Percentiles rank a stretch among this genome's conserved stretches.
Conservation (phyloP, 1,139 yeast species). For the Debaryomycetaceae sp. region DNA sequence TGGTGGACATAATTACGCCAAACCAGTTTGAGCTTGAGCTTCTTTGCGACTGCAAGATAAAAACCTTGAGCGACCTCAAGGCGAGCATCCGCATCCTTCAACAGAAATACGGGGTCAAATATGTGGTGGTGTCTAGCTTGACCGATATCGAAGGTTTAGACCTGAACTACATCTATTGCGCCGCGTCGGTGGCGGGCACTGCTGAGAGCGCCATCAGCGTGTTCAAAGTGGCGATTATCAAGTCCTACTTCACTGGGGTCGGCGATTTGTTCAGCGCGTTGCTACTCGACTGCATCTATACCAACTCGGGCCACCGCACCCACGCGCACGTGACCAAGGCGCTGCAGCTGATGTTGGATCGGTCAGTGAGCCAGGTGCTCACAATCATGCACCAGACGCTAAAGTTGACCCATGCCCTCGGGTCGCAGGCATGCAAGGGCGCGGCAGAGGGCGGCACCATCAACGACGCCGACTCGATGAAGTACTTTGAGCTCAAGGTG, state of each 20-base stretch:
- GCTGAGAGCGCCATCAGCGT: conserved; percentile 13
- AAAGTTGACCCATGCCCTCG: conserved; percentile 32
- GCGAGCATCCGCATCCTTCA: conserved; percentile 50
- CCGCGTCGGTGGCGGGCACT: conserved; percentile 38
- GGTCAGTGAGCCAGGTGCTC: conserved; percentile 46
- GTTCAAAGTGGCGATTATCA: conserved; percentile 51
- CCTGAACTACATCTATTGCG: conserved; percentile 40
- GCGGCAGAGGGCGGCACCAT: conserved; percentile 22
- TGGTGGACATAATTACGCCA: conserved; percentile 75
- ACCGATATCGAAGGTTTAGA: conserved; percentile 11
- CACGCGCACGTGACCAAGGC: conserved; percentile 1
- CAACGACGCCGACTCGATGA: conserved; percentile 35
- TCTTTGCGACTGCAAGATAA: conserved; percentile 51
- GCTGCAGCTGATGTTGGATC: conserved; percentile 9
- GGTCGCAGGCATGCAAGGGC: conserved; percentile 9
- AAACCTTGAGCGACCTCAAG: conserved; percentile 34
- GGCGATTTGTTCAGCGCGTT: conserved; percentile 89
- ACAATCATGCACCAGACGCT: conserved; percentile 47
- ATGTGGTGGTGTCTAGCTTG: conserved; percentile 60
- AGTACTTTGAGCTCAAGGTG: conserved; percentile 37
- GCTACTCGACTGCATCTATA: conserved; percentile 54
- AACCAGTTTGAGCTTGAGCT: conserved; percentile 88
- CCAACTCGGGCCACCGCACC: conserved; percentile 14
- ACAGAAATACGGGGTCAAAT: conserved; percentile 44
- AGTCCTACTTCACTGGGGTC: conserved; percentile 83